A percentile compares a stretch with the other conserved stretches of the same genome.
Conservation (phyloP, 2,329 filamentous ascomycete species). For the Neobulgaria alba region DNA sequence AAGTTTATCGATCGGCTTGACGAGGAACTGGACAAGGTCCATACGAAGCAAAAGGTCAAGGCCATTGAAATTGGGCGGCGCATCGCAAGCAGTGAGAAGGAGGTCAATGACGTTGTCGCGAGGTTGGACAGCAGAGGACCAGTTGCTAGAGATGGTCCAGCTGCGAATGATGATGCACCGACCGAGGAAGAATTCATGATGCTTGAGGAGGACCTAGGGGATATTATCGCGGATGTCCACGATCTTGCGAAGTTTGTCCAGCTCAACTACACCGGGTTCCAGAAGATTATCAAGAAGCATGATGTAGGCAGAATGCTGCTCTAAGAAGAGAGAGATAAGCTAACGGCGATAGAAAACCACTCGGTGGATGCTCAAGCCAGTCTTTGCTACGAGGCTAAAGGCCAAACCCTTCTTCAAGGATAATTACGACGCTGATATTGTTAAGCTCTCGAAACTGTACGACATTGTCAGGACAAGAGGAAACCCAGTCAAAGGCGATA, state of each 20-base stretch:
- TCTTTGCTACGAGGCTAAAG: constrained; percentile 91
- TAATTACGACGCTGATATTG: constrained; percentile 93
- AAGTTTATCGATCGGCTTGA: constrained; percentile 82
- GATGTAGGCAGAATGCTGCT: constrained; percentile 53
- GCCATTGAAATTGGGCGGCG: constrained; percentile 89
- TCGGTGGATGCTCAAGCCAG: constrained; percentile 82
- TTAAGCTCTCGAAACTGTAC: constrained; percentile 91
- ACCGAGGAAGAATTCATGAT: constrained; percentile 90
- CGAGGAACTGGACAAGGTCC: constrained; percentile 91
- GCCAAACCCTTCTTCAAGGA: constrained; percentile 98
- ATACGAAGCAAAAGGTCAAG: constrained; percentile 95
- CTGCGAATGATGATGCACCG: constrained; percentile 43
- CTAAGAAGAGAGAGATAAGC: background rate
- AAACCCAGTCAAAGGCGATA: constrained; percentile 86
- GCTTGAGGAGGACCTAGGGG: constrained; percentile 88
- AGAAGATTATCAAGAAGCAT: constrained; percentile 99
- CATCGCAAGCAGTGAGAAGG: constrained; percentile 79
- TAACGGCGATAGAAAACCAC: constrained; percentile 68
- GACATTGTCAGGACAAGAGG: constrained; percentile 89
- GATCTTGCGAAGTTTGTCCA: constrained; percentile 97
- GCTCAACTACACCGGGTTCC: constrained; percentile 97
- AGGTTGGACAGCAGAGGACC: constrained; percentile 57
- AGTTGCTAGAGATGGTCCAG: constrained; percentile 24
- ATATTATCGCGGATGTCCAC: constrained; percentile 97
- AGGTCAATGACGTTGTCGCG: constrained; percentile 80